Conservation (phyloP, 2,329 filamentous ascomycete species). For the Fusarium cicatricum region DNA sequence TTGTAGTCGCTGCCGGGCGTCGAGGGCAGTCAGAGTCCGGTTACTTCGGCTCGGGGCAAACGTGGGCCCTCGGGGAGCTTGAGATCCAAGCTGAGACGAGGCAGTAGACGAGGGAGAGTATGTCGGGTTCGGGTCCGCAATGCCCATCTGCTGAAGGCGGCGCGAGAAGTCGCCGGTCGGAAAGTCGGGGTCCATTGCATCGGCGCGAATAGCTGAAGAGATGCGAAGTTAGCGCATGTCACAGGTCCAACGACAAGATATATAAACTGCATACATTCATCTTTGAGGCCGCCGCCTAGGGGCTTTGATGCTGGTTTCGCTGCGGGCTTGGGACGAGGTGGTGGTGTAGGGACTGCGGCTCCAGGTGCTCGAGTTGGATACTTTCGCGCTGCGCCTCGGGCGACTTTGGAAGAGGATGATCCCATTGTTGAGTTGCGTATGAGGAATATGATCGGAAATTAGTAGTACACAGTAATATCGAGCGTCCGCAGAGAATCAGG, state of each 20-base stretch:
- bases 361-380: slow-evolving; percentile 53
- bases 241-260: neutral
- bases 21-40: slow-evolving; percentile 58
- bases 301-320: slow-evolving; percentile 13
- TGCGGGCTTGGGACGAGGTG: slow-evolving; percentile 27
- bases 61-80: slow-evolving; percentile 35
- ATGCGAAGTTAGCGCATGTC: slow-evolving; percentile 12
- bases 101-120: slow-evolving; percentile 61
- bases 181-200: slow-evolving; percentile 53
- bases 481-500: neutral
- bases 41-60: slow-evolving; percentile 50
- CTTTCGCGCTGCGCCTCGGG: slow-evolving; percentile 50
- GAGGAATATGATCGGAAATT: neutral
- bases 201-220: slow-evolving; percentile 49
- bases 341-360: slow-evolving; percentile 30
- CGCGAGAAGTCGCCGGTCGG: slow-evolving; percentile 56
- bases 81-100: slow-evolving; percentile 27
- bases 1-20: slow-evolving; percentile 56
- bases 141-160: slow-evolving; percentile 63
- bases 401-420: slow-evolving; percentile 56
- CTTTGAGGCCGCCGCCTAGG: slow-evolving; percentile 20
- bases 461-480: slow-evolving; percentile 4
- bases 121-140: slow-evolving; percentile 63
- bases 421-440: slow-evolving; percentile 47
- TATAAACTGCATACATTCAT: slow-evolving; percentile 30